Percentiles rank a stretch among this genome's conserved stretches.
phyloP scores from a whole-genome alignment of 169 alveolate species.

The Miamiensis avidus region DNA sequence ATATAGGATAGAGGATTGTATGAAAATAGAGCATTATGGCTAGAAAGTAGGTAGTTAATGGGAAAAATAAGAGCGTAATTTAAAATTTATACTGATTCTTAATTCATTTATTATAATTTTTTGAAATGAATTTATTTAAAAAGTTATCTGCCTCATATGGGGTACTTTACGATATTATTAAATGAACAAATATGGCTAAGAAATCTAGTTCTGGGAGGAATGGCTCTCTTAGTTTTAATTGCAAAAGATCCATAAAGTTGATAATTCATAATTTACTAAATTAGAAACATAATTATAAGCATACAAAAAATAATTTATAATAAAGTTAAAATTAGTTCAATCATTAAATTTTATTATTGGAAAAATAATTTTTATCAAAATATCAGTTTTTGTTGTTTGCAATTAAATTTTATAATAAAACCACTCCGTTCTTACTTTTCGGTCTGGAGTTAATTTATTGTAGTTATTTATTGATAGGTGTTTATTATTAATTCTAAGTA shows the following conservation, averaged over 20 bases:
- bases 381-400: no score
- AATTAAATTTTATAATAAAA: no score
- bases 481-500: no score
- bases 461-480: no score
- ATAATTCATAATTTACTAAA: neutral
- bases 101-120: no score
- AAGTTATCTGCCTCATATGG: slow-evolving; percentile 88
- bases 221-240: slow-evolving; percentile 74
- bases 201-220: slow-evolving; percentile 64
- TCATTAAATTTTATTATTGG: no score
- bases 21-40: slow-evolving; percentile 84
- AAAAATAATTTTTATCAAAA: no score
- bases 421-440: no score
- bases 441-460: no score
- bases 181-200: slow-evolving; percentile 91
- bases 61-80: slow-evolving; percentile 89
- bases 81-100: neutral
- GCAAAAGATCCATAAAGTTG: slow-evolving; percentile 71
- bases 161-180: slow-evolving; percentile 90
- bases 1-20: slow-evolving; percentile 91
- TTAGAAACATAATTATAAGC: neutral
- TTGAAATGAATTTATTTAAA: neutral
- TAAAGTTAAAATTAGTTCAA: no score
- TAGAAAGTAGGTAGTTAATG: slow-evolving; percentile 80
- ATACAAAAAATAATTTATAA: no score